Conservation (phyloP, 768 basidiomycete genomes). For the Mycena latifolia region DNA sequence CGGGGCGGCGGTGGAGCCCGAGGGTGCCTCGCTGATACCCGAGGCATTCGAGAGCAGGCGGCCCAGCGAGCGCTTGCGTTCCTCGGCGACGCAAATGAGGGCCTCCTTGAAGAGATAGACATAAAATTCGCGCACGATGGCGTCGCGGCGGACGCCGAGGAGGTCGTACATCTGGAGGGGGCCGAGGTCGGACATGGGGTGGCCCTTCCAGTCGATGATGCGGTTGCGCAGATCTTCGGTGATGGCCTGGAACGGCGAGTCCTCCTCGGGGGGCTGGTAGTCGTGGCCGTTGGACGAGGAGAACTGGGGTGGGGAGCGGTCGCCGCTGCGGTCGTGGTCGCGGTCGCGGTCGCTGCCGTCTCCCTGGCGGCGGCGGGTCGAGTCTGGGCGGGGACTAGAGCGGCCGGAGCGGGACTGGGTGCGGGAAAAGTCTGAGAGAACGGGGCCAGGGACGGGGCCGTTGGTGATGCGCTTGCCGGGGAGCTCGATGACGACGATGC, state of each 20-base stretch:
- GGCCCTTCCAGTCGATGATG: slow-evolving; percentile 97
- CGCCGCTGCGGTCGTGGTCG: slow-evolving; percentile 1
- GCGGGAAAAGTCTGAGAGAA: slow-evolving; percentile 60
- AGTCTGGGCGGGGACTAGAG: slow-evolving; percentile 57
- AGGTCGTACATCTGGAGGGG: slow-evolving; percentile 93
- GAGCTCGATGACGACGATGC: slow-evolving; percentile 93
- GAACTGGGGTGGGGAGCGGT: slow-evolving; percentile 42
- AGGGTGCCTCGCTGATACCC: slow-evolving; percentile 63
- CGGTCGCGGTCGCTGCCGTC: slow-evolving; percentile 32
- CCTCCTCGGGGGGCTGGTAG: slow-evolving; percentile 56
- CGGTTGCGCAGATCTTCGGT: slow-evolving; percentile 91
- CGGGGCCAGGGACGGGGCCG: slow-evolving; percentile 65
- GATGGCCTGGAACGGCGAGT: slow-evolving; percentile 85
- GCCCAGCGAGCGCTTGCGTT: slow-evolving; percentile 87
- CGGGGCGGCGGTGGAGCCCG: slow-evolving; percentile 56
- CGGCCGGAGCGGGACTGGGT: slow-evolving; percentile 49
- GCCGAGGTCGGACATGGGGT: slow-evolving; percentile 90
- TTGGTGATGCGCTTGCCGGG: slow-evolving; percentile 74
- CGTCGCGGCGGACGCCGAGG: slow-evolving; percentile 88
- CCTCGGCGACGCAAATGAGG: slow-evolving; percentile 97
- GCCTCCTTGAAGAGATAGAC: slow-evolving; percentile 98
- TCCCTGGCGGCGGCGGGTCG: slow-evolving; percentile 39
- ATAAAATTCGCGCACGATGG: slow-evolving; percentile 92
- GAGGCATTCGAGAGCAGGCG: slow-evolving; percentile 78
- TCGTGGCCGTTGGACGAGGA: slow-evolving; percentile 43